A percentile compares a stretch with the other conserved stretches of the same genome.
Conservation (phyloP, 495 filamentous ascomycete species). For the Penicillium desertorum region DNA sequence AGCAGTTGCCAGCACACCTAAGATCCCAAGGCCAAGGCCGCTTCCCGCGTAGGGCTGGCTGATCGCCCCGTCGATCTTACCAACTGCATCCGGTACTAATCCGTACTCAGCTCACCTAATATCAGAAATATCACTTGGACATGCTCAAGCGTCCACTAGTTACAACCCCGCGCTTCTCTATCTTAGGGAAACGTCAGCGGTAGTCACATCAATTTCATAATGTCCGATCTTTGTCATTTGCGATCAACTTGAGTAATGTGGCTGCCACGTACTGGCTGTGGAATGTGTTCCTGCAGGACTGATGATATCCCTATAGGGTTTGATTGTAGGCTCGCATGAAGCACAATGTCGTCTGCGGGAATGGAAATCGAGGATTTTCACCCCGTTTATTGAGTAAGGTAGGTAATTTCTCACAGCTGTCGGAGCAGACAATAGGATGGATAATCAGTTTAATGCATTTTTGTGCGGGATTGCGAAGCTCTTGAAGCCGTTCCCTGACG, state of each 20-base stretch:
- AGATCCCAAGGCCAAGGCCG: background rate
- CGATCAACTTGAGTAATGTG: background rate
- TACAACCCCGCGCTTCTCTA: slow-evolving; percentile 2
- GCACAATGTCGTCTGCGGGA: background rate
- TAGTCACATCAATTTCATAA: slow-evolving; percentile 4
- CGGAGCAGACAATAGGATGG: background rate
- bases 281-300: background rate
- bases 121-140: background rate
- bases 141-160: background rate
- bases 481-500: too few relatives aligned
- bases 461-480: background rate
- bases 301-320: background rate
- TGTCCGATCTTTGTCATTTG: slow-evolving; percentile 7
- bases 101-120: background rate
- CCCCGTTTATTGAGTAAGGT: background rate
- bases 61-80: background rate
- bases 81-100: slow-evolving; percentile 7
- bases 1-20: background rate
- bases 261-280: background rate
- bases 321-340: background rate
- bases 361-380: background rate
- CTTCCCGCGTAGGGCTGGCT: slow-evolving; percentile 5
- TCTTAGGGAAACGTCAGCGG: slow-evolving; percentile 8
- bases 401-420: background rate
- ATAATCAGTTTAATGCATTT: background rate